Evolutionary conservation across 108 stramenopile species (phyloP), one percentile per base, ranked within the genome.

Genomic region (Asterionellopsis glacialis): DNA sequence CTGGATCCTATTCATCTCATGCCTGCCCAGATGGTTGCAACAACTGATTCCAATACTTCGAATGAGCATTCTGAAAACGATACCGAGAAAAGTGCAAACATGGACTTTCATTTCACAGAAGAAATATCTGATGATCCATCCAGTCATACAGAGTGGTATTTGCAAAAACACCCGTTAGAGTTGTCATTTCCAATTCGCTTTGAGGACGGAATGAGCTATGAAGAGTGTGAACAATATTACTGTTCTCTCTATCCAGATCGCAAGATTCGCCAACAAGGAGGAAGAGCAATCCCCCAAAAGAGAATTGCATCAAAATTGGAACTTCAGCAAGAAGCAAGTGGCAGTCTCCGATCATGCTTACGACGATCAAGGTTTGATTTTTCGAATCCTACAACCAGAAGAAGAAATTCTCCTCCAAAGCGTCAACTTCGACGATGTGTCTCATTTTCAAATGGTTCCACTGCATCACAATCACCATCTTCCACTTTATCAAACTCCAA

Each of bases 401-500:
- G 6, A 21, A 5, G 2, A 9, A 5, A 16, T 9, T 9, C 2
- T 7, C 47, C 21, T 48, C 47, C 84, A 87, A 62, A 85, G 90
- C 39, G 82, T 86, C 58, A 76, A 74, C 58, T 19, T 48, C 47
- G 9, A 1, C 47, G 47, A 16, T 21, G 9, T 16, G 47, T 48
- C 47, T 21, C 47, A 48, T n/a, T 19, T 9, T 57, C 28, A 41
- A n/a, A 16, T 57, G 9, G 5, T 14, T 9, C 38, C 1, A 57
- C 18, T 41, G 39, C 56, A 38, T 42, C 56, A 19, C 55, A 28
- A 26, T 56, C 28, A 5, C 39, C 11, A 57, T 15, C 16, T 39
- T 57, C 26, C 33, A 5, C 7, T 7, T 33, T 33, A 33, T 33
- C 33, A 33, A 33, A 33, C 33, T 33, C 33, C 7, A 33, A 33